These are phyloP conservation scores for Hirschfeldia incana DNA, from an alignment of 345 rosid genomes.

Conservation along the genomic window DNA sequence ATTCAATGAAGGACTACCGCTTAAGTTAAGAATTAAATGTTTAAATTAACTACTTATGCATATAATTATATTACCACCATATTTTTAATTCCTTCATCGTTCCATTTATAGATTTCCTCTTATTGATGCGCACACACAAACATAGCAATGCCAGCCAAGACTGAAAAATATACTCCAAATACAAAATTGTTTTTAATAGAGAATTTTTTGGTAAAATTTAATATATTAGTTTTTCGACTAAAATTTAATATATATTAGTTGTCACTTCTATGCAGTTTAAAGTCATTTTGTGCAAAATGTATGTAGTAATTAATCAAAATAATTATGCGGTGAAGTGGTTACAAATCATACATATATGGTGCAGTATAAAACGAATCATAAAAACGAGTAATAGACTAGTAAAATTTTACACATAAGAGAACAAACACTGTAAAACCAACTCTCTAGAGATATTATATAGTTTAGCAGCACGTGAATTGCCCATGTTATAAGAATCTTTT, in stretches of 20 bases:
- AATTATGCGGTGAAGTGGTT: conserved; percentile 6
- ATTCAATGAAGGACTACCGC: conserved; percentile 28
- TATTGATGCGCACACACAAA: conserved; percentile 30
- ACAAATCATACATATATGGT: neutral
- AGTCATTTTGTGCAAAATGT: conserved; percentile 25
- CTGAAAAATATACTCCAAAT: neutral
- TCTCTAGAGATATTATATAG: conserved; percentile 42
- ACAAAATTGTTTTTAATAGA: neutral
- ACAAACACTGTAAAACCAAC: conserved; percentile 58
- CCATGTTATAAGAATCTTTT: conserved; percentile 28
- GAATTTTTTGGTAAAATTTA: neutral
- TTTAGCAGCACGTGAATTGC: conserved; percentile 68
- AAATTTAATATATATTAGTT: neutral
- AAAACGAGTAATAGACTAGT: neutral
- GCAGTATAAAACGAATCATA: conserved; percentile 19
- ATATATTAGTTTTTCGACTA: neutral
- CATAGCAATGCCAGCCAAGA: conserved; percentile 30
- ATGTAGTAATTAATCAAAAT: neutral
- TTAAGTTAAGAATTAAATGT: conserved; percentile 3
- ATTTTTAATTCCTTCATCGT: conserved; percentile 2
- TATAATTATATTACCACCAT: conserved; percentile 1
- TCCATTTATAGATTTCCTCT: conserved; percentile 33
- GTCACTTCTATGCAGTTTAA: neutral
- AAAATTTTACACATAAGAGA: conserved; percentile 43
- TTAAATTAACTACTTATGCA: neutral